Conservation (phyloP, 495 filamentous ascomycete genomes). For the Xylaria grammica region DNA sequence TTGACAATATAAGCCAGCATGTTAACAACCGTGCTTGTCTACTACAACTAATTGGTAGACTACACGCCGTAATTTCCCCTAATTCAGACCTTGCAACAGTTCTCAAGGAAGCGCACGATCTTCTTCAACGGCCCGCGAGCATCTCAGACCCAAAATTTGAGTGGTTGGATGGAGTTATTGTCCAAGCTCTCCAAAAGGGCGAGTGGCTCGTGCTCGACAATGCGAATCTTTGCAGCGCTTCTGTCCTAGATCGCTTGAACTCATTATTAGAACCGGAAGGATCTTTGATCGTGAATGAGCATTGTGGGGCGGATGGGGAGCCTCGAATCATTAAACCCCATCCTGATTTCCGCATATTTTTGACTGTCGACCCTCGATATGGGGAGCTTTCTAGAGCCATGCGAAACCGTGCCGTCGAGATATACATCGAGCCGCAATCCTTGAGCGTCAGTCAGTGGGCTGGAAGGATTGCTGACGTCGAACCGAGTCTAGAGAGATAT, state of each 20-base stretch:
- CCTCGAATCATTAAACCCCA: constrained; percentile 81
- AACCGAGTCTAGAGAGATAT: constrained; percentile 48
- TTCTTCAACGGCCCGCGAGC: constrained; percentile 50
- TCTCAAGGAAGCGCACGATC: constrained; percentile 37
- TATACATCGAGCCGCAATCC: constrained; percentile 65
- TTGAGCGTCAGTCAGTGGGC: constrained; percentile 24
- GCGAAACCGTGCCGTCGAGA: constrained; percentile 92
- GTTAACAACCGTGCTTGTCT: constrained; percentile 36
- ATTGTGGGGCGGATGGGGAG: constrained; percentile 80
- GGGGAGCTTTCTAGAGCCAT: constrained; percentile 96
- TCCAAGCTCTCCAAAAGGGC: constrained; percentile 83
- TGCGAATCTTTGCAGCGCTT: constrained; percentile 93
- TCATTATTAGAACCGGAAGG: constrained; percentile 92
- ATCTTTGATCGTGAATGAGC: constrained; percentile 86
- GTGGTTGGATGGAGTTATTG: constrained; percentile 92
- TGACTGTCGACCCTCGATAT: constrained; percentile 91
- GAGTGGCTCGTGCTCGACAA: constrained; percentile 96
- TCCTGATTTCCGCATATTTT: constrained; percentile 86
- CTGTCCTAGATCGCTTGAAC: constrained; percentile 93
- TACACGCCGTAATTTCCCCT: constrained; percentile 33
- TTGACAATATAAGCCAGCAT: constrained; percentile 36
- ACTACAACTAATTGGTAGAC: constrained; percentile 35
- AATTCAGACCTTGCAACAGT: constrained; percentile 33
- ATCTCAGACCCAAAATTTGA: constrained; percentile 82
- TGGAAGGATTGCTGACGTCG: constrained; percentile 45